Percentiles rank a stretch among this genome's conserved stretches.
phyloP scores from a whole-genome alignment of 106 monocot genomes.

The Apostasia ramifera region DNA sequence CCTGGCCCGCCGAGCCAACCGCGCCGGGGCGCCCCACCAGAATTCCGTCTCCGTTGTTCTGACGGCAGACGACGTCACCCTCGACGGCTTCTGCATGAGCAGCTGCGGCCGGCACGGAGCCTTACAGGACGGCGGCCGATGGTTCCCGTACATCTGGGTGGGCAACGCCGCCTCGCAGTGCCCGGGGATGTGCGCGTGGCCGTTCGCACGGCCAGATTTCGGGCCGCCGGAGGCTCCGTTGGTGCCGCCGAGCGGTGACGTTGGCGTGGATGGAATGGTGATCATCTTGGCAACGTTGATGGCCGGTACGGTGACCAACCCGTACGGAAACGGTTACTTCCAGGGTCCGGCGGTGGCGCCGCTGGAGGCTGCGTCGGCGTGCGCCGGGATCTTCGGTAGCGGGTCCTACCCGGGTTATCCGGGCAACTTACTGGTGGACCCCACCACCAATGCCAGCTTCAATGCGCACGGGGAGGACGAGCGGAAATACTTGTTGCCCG shows the following conservation, averaged over 20 bases:
- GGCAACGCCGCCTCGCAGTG: slow-evolving; percentile 51
- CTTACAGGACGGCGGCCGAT: not conserved
- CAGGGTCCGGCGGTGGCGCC: slow-evolving; percentile 36
- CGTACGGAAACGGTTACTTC: slow-evolving; percentile 43
- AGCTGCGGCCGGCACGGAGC: slow-evolving; percentile 57
- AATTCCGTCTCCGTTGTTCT: slow-evolving; percentile 35
- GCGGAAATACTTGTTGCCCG: slow-evolving; percentile 43
- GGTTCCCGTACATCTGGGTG: slow-evolving; percentile 40
- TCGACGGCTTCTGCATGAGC: slow-evolving; percentile 74
- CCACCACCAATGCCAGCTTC: slow-evolving; percentile 32
- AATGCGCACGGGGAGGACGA: slow-evolving; percentile 38
- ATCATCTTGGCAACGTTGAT: slow-evolving; percentile 43
- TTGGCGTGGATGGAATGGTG: slow-evolving; percentile 43
- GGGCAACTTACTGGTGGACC: slow-evolving; percentile 32
- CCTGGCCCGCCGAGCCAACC: slow-evolving; percentile 14
- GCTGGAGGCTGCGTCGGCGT: slow-evolving; percentile 45
- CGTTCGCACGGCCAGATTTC: slow-evolving; percentile 42
- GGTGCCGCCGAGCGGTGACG: slow-evolving; percentile 37
- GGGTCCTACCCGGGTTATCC: slow-evolving; percentile 53
- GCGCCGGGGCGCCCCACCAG: slow-evolving; percentile 6
- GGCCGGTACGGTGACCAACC: slow-evolving; percentile 49
- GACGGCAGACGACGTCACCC: slow-evolving; percentile 50
- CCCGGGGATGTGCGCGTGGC: slow-evolving; percentile 66
- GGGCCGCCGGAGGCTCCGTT: slow-evolving; percentile 36
- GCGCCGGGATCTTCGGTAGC: slow-evolving; percentile 37